phyloP scores from a whole-genome alignment of 2,329 filamentous ascomycete genomes.

The Aciculosporium take region DNA sequence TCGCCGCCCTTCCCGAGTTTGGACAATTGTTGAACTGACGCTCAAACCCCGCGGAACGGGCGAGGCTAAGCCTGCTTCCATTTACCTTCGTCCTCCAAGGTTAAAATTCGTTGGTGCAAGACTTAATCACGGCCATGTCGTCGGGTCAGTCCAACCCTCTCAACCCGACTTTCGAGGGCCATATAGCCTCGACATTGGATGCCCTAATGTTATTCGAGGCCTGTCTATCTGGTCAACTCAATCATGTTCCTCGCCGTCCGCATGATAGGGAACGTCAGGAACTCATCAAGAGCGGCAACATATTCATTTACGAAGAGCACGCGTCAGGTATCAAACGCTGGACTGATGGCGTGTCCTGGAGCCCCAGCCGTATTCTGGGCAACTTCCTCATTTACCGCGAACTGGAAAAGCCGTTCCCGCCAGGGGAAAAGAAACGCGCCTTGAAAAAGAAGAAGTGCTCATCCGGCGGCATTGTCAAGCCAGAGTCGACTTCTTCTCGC shows the following conservation, averaged over 20 bases:
- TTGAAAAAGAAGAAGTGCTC: conserved; percentile 49
- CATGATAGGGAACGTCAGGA: conserved; percentile 69
- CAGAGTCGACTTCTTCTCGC: conserved; percentile 14
- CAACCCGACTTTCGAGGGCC: conserved; percentile 52
- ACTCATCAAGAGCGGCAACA: conserved; percentile 69
- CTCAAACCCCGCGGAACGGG: background rate
- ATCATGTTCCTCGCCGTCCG: conserved; percentile 68
- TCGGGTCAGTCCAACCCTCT: conserved; percentile 21
- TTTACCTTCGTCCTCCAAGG: background rate
- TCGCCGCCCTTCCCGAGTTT: too few species aligned
- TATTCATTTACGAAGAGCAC: conserved; percentile 87
- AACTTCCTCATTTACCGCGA: conserved; percentile 82
- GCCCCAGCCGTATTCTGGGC: conserved; percentile 69
- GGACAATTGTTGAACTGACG: background rate
- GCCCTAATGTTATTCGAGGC: conserved; percentile 71
- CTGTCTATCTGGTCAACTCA: conserved; percentile 53
- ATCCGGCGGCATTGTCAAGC: conserved; percentile 23
- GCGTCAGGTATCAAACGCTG: conserved; percentile 85
- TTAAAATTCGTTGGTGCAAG: conserved; percentile 1
- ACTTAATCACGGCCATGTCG: conserved; percentile 1
- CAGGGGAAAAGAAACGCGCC: conserved; percentile 73
- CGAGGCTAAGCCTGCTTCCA: background rate
- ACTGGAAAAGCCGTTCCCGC: conserved; percentile 61
- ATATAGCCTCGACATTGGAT: conserved; percentile 56
- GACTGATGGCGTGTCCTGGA: conserved; percentile 89